These are phyloP conservation scores for Papiliotrema flavescens DNA, from an alignment of 1,284 basidiomycete genomes.

Conservation along the genomic window DNA sequence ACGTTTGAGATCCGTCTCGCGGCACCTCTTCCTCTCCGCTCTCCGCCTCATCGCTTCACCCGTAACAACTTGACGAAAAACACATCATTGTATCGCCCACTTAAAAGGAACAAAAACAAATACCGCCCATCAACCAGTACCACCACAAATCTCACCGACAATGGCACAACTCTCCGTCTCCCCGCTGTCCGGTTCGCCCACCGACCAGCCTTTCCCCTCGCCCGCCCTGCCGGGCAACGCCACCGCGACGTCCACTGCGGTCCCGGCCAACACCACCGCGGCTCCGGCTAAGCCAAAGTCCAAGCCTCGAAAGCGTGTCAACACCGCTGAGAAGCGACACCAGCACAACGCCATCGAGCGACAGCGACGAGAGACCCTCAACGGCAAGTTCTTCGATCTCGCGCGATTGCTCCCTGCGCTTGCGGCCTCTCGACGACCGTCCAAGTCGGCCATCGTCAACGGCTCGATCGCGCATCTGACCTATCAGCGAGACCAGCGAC, in stretches of 20 bases:
- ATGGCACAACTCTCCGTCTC: constrained; percentile 23
- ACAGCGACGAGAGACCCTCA: constrained; percentile 83
- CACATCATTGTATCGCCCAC: neutral
- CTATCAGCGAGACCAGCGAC: constrained; percentile 71
- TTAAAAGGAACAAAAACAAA: neutral
- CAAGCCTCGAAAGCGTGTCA: constrained; percentile 67
- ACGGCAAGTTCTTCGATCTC: constrained; percentile 79
- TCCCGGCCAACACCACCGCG: constrained; percentile 15
- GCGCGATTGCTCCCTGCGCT: constrained; percentile 84
- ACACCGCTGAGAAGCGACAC: constrained; percentile 87
- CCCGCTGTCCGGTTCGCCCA: constrained; percentile 29
- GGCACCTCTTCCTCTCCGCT: constrained; percentile 35
- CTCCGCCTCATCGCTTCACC: neutral
- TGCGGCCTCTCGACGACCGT: constrained; percentile 81
- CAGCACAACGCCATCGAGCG: constrained; percentile 94
- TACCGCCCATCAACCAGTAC: neutral
- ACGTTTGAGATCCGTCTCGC: constrained; percentile 49
- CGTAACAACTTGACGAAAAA: constrained; percentile 1
- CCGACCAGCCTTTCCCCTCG: constrained; percentile 7
- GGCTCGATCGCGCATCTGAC: constrained; percentile 80
- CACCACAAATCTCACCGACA: neutral
- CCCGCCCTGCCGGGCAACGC: constrained; percentile 4
- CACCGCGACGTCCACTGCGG: constrained; percentile 9
- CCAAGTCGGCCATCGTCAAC: constrained; percentile 92
- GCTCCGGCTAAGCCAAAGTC: constrained; percentile 52